Evolutionary conservation across 257 asterid species (phyloP).

Genomic region (Ocimum tenuiflorum): DNA sequence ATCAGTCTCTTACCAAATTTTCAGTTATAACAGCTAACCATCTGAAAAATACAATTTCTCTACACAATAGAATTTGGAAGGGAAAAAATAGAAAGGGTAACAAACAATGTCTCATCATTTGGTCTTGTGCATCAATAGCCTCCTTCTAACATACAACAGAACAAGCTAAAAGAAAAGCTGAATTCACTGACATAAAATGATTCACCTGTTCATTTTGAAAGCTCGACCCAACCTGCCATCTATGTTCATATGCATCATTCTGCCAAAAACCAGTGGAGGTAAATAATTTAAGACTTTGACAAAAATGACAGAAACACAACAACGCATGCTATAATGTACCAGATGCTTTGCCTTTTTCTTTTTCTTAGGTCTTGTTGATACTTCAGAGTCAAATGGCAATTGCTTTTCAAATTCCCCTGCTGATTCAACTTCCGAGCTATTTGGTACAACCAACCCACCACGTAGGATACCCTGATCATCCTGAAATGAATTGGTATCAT

Average conservation of each 20-base stretch:
- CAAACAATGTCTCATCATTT: neutral
- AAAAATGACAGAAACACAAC: conserved; percentile 1
- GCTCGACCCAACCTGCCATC: conserved; percentile 67
- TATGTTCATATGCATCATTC: conserved; percentile 60
- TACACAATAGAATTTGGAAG: neutral
- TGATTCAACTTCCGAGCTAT: conserved; percentile 71
- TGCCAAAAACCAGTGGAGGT: conserved; percentile 27
- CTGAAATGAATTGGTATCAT: conserved; percentile 87
- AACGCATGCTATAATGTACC: conserved; percentile 37
- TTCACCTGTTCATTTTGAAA: conserved; percentile 81
- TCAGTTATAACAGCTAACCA: neutral
- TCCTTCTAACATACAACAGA: neutral
- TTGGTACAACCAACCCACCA: conserved; percentile 56
- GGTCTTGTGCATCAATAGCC: conserved; percentile 12
- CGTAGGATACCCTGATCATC: conserved; percentile 77
- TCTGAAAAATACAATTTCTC: neutral
- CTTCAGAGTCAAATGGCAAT: conserved; percentile 60
- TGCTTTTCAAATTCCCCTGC: conserved; percentile 63
- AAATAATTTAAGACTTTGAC: conserved; percentile 9
- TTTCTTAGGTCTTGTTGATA: conserved; percentile 67
- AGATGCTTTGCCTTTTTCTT: conserved; percentile 71
- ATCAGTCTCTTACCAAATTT: neutral
- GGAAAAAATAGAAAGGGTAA: neutral
- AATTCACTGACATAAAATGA: conserved; percentile 14
- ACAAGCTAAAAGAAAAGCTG: neutral